Evolutionary conservation across 345 rosid genomes (phyloP), one percentile per base, ranked within the genome.

Genomic region (Nasturtium officinale): DNA sequence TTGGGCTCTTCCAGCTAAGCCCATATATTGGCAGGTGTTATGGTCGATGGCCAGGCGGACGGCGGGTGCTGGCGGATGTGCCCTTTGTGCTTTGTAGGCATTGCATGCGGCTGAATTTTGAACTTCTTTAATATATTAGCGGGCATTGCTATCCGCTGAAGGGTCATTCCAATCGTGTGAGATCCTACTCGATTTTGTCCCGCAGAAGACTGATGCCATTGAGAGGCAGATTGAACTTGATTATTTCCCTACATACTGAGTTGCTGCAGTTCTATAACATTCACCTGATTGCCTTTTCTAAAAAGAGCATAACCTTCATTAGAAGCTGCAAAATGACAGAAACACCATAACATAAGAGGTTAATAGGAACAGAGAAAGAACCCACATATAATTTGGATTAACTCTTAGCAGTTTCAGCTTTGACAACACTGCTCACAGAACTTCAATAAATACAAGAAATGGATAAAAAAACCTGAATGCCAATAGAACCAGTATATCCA

Each of bases 151-250:
- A 71, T 84, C 87, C 80, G 64, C 75, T 28, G 86, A 67, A 57
- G 80, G 73, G 23, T 85, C 94, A 67, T 74, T 87, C 83, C 81
- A 77, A 58, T 82, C 90, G 50, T 64, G 74, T 38, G 85, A 73
- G 33, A 38, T 69, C 28, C 76, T n/a, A 72, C 68, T 81, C 18
- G 81, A 61, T 54, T 81, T 51, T 88, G 94, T 72, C 84, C 87
- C 42, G 59, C 20, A 32, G 88, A 76, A 33, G 87, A 69, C 57
- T 86, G 74, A 38, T 81, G 87, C 96, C 90, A 84, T 18, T 80
- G 67, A 61, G 91, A 32, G 69, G 61, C 73, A 74, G 85, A 76
- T 61, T 60, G 82, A 16, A 57, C 69, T 71, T 80, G 73, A 79
- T 67, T 82, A 59, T 71, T 82, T 65, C 81, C 88, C 71, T 75